A percentile compares a stretch with the other conserved stretches of the same genome.
Conservation (phyloP, 495 filamentous ascomycete species). For the Penicillium cataractarum region DNA sequence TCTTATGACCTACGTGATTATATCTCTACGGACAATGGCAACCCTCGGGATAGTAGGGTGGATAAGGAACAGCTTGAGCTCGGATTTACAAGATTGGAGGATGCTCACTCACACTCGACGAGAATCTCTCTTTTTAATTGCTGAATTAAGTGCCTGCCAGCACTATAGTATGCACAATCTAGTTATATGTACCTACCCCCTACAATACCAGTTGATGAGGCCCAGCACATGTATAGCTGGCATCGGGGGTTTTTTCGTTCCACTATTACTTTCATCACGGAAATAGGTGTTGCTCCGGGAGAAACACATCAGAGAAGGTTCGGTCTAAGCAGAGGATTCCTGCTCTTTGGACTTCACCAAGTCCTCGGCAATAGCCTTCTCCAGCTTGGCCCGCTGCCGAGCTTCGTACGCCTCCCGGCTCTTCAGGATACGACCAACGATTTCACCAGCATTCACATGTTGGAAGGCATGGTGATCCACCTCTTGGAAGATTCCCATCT, state of each 20-base stretch:
- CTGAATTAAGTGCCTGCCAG: not conserved
- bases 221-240: slow-evolving; percentile 25
- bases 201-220: slow-evolving; percentile 23
- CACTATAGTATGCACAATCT: not conserved
- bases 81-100: not conserved
- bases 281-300: not conserved
- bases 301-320: not conserved
- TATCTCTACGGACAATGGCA: not conserved
- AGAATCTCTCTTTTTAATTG: not conserved
- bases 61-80: not conserved
- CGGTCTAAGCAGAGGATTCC: slow-evolving; percentile 17
- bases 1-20: not conserved
- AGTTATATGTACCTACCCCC: slow-evolving; percentile 5
- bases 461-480: slow-evolving; percentile 74
- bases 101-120: no score
- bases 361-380: slow-evolving; percentile 76
- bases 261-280: slow-evolving; percentile 7
- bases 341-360: slow-evolving; percentile 44
- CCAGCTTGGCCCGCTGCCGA: slow-evolving; percentile 82
- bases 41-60: not conserved
- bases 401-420: slow-evolving; percentile 85
- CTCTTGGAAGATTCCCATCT: slow-evolving; percentile 77
- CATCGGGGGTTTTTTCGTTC: not conserved
- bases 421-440: slow-evolving; percentile 86
- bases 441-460: slow-evolving; percentile 88